Evolutionary conservation across 2,329 filamentous ascomycete genomes (phyloP), one percentile per base, ranked within the genome.

Genomic region (Penicillium polonicum): DNA sequence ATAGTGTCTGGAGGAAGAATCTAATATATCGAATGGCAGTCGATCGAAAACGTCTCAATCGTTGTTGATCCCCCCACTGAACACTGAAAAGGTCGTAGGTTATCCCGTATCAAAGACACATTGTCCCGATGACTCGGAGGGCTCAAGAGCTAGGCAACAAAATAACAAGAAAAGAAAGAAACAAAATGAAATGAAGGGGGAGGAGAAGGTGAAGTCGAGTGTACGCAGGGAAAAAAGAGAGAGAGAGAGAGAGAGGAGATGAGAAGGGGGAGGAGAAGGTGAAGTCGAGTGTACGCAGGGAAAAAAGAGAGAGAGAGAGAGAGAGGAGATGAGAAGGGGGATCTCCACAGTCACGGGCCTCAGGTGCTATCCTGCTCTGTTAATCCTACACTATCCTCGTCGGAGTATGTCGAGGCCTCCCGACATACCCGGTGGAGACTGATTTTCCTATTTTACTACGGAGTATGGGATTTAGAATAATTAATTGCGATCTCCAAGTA

Each of bases 371-470:
- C 33, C 33, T 35, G 33, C 15, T 35, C 8, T 43, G 57, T 13
- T 31, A 31, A 33, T 23, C 27, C 29, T 29, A 35, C 31, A 36
- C 52, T 56, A 49, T 59, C 54, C 54, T 60, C 50, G 36, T 43
- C 59, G 59, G 55, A 58, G 55, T 17, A 58, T 59, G 49, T 60
- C 49, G 51, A 52, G 45, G 45, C 43, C 42, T 63, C 55, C 63
- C 63, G 61, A 50, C 59, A 64, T 60, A 61, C 59, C 64, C 61
- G 42, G 63, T 67, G 65, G 63, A 58, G 46, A 60, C 59, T 46
- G 48, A 33, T 44, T 44, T 52, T 52, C 57, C 57, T 55, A 59
- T 56, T 54, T 60, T 61, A 41, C 52, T 48, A n/a, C n/a, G n/a
- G n/a, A n/a, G n/a, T n/a, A 10, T 39, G 19, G 23, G 38, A 35